Base-by-base conservation (phyloP, 1,284 basidiomycete genomes). In the Marasmius sp. region DNA sequence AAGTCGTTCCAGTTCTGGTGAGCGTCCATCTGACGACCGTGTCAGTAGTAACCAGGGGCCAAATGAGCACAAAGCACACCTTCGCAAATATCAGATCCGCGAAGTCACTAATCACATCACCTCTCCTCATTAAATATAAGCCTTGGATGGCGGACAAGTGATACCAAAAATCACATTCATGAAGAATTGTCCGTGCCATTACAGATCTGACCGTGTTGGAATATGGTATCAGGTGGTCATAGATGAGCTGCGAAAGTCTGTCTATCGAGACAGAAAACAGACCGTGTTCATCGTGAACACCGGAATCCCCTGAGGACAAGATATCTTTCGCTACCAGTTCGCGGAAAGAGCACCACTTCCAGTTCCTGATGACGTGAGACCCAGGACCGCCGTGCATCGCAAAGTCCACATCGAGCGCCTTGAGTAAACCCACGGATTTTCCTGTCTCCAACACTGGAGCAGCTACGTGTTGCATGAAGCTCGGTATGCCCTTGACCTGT, bases 1-100 rank as follows among this genome's bases (percentile, higher is more conserved):
- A 92, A 93, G 72, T 95, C 93, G 41, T 78, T 81, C 94, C 93
- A 95, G 16, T 79, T 72, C 67, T 89, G 86, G 49, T 81, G 77
- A 8, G 75, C 76, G 64, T 92, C 88, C 82, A 93, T 92, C 92
- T 94, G 64, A 9, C 61, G 38, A 14, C 59, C 37, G 0, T 16
- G 45, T n/a, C 61, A 49, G 1, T 39, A 11, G 10, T 39, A 37
- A 38, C 47, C 33, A 9, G 20, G 37, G 10, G 12, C 55, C 20
- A 49, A 48, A 48, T n/a, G 12, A 58, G n/a, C 16, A 36, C 5
- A 22, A 9, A 65, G 20, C 79, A 48, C 64, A 91, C 92, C 79
- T 91, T 88, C 37, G 80, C 79, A 70, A 93, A 94, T 16, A 95
- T 67, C 27, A 84, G 73, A 65, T 91, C 88, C 6, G 85, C 76